These are phyloP conservation scores for Globisporangium ultimum DNA, from an alignment of 352 stramenopile species.

Conservation along the genomic window DNA sequence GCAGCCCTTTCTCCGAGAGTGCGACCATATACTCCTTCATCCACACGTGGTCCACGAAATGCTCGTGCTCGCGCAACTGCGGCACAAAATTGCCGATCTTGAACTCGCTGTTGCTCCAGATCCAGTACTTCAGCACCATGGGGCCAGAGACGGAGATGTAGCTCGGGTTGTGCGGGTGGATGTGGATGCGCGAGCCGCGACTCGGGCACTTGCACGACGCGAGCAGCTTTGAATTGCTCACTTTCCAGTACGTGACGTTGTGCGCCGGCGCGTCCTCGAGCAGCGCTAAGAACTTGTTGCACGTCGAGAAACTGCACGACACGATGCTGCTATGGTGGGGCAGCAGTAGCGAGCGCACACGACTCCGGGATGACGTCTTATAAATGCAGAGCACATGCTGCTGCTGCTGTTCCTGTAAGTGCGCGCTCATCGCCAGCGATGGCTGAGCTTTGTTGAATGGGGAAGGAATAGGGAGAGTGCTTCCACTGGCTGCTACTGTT, in stretches of 20 bases:
- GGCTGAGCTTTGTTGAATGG: slow-evolving; percentile 4
- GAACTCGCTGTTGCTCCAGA: slow-evolving; percentile 76
- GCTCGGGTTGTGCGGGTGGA: slow-evolving; percentile 62
- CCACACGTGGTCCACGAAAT: slow-evolving; percentile 83
- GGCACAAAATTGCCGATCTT: slow-evolving; percentile 77
- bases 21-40: slow-evolving; percentile 68
- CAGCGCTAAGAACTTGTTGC: slow-evolving; percentile 77
- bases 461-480: neutral
- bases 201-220: slow-evolving; percentile 67
- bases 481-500: neutral
- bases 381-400: slow-evolving; percentile 65
- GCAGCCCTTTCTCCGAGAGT: slow-evolving; percentile 59
- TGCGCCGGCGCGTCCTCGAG: slow-evolving; percentile 70
- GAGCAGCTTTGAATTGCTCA: slow-evolving; percentile 71
- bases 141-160: slow-evolving; percentile 77
- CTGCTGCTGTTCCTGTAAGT: slow-evolving; percentile 24
- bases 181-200: slow-evolving; percentile 59
- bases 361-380: slow-evolving; percentile 36
- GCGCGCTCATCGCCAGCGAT: slow-evolving; percentile 14
- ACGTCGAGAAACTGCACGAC: slow-evolving; percentile 61
- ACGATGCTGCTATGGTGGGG: slow-evolving; percentile 56
- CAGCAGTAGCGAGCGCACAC: slow-evolving; percentile 41
- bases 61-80: slow-evolving; percentile 70
- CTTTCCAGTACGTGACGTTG: slow-evolving; percentile 79
- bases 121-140: slow-evolving; percentile 75